phyloP scores from a whole-genome alignment of 495 filamentous ascomycete genomes.

The Aspergillus heteromorphus region DNA sequence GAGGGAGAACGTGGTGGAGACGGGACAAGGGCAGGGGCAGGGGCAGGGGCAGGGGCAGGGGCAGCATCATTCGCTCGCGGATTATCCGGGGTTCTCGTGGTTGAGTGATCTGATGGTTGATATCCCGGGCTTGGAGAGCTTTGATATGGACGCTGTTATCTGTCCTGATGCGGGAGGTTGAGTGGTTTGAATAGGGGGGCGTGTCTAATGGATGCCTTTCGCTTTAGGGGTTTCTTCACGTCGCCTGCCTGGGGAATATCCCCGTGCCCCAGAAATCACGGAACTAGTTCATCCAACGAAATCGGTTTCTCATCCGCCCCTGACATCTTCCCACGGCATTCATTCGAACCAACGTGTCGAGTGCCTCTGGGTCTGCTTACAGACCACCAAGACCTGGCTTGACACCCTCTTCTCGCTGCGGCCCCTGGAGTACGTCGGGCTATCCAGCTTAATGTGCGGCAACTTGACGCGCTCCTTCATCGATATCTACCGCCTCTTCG shows the following conservation, averaged over 20 bases:
- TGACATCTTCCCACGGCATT: not conserved
- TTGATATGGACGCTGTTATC: constrained; percentile 46
- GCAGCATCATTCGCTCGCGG: constrained; percentile 16
- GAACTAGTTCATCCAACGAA: not conserved
- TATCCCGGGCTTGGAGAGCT: constrained; percentile 41
- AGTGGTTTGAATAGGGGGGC: no score
- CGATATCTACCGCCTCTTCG: not conserved
- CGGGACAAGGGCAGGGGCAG: no score
- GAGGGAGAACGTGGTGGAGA: no score
- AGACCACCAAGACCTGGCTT: not conserved
- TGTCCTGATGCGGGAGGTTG: no score
- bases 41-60: no score
- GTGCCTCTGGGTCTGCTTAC: not conserved
- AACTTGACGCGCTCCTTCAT: not conserved
- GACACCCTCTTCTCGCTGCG: not conserved
- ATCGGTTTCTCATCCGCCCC: not conserved
- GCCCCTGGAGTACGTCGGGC: not conserved
- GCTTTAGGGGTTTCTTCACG: no score
- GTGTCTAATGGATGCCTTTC: no score
- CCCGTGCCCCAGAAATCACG: no score
- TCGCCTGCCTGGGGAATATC: no score
- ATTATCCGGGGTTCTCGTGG: constrained; percentile 35
- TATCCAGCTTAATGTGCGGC: not conserved
- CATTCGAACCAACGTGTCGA: constrained; percentile 1
- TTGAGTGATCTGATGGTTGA: constrained; percentile 41